These are phyloP conservation scores for Candida loeiensis DNA, from an alignment of 805 yeast species.

Conservation along the genomic window DNA sequence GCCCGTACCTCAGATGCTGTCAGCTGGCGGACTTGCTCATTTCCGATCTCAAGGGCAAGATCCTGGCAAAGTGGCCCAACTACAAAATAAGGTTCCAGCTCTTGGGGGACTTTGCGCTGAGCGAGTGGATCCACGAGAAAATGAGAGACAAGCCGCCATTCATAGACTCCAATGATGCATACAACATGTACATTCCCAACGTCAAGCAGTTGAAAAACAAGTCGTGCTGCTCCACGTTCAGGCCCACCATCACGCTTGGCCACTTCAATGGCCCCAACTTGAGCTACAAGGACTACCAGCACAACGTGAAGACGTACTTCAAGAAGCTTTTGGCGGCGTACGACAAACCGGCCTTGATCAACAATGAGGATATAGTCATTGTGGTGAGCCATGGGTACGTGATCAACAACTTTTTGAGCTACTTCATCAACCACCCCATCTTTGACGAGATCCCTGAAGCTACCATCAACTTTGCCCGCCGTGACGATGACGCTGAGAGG, in stretches of 20 bases:
- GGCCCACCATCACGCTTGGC: slow-evolving; percentile 42
- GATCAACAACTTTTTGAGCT: slow-evolving; percentile 35
- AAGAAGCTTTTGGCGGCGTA: slow-evolving; percentile 41
- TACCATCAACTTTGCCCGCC: slow-evolving; percentile 30
- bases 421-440: slow-evolving; percentile 41
- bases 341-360: slow-evolving; percentile 32
- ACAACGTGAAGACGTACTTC: slow-evolving; percentile 37
- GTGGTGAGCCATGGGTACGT: slow-evolving; percentile 43
- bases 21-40: slow-evolving; percentile 41
- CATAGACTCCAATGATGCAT: slow-evolving; percentile 42
- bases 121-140: slow-evolving; percentile 45
- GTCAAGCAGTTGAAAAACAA: slow-evolving; percentile 33
- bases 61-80: slow-evolving; percentile 24
- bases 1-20: slow-evolving; percentile 43
- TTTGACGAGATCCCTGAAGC: slow-evolving; percentile 45
- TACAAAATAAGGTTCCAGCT: slow-evolving; percentile 35
- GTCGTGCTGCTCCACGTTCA: slow-evolving; percentile 33
- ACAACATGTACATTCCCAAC: slow-evolving; percentile 44
- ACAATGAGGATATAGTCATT: slow-evolving; percentile 33
- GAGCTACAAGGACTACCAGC: slow-evolving; percentile 37
- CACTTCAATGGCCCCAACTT: slow-evolving; percentile 41
- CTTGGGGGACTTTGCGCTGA: slow-evolving; percentile 42
- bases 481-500: slow-evolving; percentile 19
- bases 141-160: slow-evolving; percentile 43
- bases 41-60: slow-evolving; percentile 22